Evolutionary conservation across 169 alveolate genomes (phyloP).

Genomic region (Babesia divergens): DNA sequence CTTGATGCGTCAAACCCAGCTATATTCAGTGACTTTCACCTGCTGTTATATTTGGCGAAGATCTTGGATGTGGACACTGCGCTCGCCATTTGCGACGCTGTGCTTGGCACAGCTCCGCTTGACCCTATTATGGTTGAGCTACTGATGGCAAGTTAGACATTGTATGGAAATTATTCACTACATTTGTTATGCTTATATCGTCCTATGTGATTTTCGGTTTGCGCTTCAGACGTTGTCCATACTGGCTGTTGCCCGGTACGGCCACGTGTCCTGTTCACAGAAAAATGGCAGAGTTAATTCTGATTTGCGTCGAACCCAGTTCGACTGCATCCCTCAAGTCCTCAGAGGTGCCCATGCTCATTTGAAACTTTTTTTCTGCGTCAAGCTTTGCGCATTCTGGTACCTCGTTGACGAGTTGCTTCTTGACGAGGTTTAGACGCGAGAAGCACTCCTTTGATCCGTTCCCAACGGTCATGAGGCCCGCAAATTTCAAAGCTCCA

Average conservation of each 20-base stretch:
- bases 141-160: conserved; percentile 1
- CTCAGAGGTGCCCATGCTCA: conserved; percentile 92
- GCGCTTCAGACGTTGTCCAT: background rate
- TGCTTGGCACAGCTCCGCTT: conserved; percentile 61
- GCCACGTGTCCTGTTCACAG: no score
- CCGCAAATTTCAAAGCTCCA: conserved; percentile 78
- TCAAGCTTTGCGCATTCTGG: conserved; percentile 50
- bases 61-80: conserved; percentile 88
- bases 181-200: no score
- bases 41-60: conserved; percentile 84
- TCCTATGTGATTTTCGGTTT: background rate
- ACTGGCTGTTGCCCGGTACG: no score
- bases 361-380: conserved; percentile 57
- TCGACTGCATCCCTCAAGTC: conserved; percentile 89
- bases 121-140: conserved; percentile 60
- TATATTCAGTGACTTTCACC: conserved; percentile 82
- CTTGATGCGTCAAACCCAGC: conserved; percentile 64
- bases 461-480: conserved; percentile 92
- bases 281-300: conserved; percentile 90
- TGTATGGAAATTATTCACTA: no score
- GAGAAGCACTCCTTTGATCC: conserved; percentile 60
- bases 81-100: conserved; percentile 77
- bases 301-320: conserved; percentile 84
- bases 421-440: conserved; percentile 1
- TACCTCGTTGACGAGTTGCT: conserved; percentile 44